A percentile compares a stretch with the other conserved stretches of the same genome.
Evolutionary conservation across 306 rosid genomes (phyloP).

Genomic region (Trifolium fragiferum): DNA sequence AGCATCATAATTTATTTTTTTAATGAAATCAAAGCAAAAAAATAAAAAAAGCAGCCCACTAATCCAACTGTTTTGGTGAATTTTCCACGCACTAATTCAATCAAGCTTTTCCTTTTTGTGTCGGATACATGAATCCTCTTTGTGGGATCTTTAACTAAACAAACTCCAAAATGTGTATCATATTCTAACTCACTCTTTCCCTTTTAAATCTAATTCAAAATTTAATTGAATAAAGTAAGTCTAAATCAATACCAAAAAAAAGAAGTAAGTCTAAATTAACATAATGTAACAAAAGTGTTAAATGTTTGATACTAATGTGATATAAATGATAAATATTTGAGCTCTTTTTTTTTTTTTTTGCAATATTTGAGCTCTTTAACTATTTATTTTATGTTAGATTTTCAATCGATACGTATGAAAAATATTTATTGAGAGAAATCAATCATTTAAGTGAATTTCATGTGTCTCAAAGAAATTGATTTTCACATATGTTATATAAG

Average conservation of each 20-base stretch:
- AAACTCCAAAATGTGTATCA: neutral
- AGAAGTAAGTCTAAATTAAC: neutral
- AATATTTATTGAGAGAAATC: no score
- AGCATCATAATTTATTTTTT: neutral
- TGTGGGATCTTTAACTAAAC: constrained; percentile 16
- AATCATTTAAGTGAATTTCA: no score
- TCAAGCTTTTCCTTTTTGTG: constrained; percentile 29
- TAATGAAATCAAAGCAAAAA: neutral
- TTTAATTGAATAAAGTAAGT: neutral
- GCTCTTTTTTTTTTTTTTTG: no score
- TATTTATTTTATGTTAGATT: no score
- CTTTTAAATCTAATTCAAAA: constrained; percentile 22
- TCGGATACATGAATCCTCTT: constrained; percentile 35
- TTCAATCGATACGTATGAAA: no score
- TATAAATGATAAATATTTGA: no score
- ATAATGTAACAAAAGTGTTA: neutral
- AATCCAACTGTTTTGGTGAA: constrained; percentile 12
- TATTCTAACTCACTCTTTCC: constrained; percentile 5
- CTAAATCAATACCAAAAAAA: no score
- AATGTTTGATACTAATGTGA: no score
- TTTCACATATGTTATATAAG: no score
- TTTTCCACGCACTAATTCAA: constrained; percentile 4
- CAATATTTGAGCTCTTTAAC: no score
- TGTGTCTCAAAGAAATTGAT: no score
- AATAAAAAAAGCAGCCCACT: neutral